These are phyloP conservation scores for Backusella sp. DNA, from an alignment of 192 early-diverging fungal genomes.

Conservation along the genomic window DNA sequence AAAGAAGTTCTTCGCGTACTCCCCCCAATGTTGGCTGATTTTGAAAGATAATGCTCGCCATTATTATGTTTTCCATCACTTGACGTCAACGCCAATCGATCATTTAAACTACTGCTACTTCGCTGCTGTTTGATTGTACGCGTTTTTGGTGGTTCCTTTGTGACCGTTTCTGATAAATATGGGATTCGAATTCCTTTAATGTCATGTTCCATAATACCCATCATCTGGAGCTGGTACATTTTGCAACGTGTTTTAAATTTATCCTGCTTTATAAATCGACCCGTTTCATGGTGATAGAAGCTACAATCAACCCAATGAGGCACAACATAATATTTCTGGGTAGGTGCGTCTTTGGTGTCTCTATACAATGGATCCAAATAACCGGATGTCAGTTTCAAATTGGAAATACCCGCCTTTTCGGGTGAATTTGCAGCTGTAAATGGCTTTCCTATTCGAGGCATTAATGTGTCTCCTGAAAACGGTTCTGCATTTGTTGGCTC, in stretches of 20 bases:
- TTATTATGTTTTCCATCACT: background rate
- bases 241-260: conserved; percentile 71
- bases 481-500: conserved; percentile 8
- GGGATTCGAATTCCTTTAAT: conserved; percentile 55
- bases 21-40: conserved; percentile 21
- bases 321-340: conserved; percentile 60
- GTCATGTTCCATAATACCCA: conserved; percentile 70
- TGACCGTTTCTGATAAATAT: conserved; percentile 35
- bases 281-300: conserved; percentile 67
- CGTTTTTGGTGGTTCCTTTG: background rate
- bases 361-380: conserved; percentile 52
- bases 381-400: conserved; percentile 1
- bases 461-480: conserved; percentile 6
- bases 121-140: background rate
- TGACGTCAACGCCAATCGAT: background rate
- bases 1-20: conserved; percentile 14
- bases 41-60: conserved; percentile 27
- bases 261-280: conserved; percentile 44
- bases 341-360: conserved; percentile 37
- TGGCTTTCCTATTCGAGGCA: background rate
- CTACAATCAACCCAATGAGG: conserved; percentile 93
- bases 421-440: conserved; percentile 23
- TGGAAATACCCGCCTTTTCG: conserved; percentile 16
- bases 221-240: conserved; percentile 85
- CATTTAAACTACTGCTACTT: conserved; percentile 30